Evolutionary conservation across 805 yeast species (phyloP), one percentile per base, ranked within the genome.

Genomic region (Candida vartiovaarae): DNA sequence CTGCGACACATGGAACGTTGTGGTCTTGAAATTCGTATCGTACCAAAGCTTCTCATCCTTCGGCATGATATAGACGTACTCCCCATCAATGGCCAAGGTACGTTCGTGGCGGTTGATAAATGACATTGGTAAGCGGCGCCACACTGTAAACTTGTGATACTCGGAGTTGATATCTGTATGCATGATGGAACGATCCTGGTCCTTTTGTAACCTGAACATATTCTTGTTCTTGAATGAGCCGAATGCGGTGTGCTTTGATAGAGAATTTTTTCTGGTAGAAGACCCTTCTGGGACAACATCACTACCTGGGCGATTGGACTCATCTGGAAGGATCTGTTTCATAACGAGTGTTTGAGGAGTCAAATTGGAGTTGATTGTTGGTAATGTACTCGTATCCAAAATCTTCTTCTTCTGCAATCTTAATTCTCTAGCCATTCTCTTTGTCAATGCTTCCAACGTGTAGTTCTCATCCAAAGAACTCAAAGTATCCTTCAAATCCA

Each of bases 61-160:
- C 0, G 97, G 96, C 55, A 87, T 78, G 39, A 91, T 76, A 55
- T 90, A 91, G 10, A 91, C 78, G 56, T 88, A 89, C 54, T 88
- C 95, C n/a, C 97, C 98, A 62, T 91, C 98, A 33, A 91, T 77
- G 1, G 93, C 89, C 30, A 91, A 68, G 1, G 89, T 77, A 54
- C 93, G 78, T 54, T 89, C 95, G 48, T 86, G 86, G 42, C 89
- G 74, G 45, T 79, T 80, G 46, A 84, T 77, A 51, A 91, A 80
- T 0, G 95, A 81, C 79, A 83, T 76, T 24, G 89, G 90, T 54
- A 90, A 91, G 47, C 93, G 77, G 55, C 97, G 73, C 85, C 88
- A 86, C 0, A 91, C 95, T 15, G 78, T 81, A 76, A 89, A 91
- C 55, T 84, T 84, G 57, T 82, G 82, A 57, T 88, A 88, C 4